Evolutionary conservation across 129 eudicot species (phyloP).

Genomic region (Escallonia rubra): DNA sequence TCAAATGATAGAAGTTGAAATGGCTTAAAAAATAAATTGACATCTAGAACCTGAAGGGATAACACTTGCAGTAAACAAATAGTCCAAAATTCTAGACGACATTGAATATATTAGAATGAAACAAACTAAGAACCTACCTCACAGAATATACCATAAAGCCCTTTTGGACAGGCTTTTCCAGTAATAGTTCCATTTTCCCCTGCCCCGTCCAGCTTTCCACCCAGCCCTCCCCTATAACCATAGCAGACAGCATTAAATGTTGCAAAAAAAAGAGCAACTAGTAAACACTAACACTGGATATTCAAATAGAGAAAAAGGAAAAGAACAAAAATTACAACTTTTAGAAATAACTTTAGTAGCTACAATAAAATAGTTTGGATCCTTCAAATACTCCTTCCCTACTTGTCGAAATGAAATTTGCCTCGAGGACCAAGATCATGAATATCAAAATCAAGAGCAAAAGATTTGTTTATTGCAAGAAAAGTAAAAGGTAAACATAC

Average conservation of each 20-base stretch:
- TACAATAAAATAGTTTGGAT: too few species aligned
- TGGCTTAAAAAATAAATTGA: neutral
- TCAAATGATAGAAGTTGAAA: neutral
- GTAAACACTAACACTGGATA: neutral
- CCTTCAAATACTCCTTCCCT: too few species aligned
- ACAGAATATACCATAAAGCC: conserved; percentile 85
- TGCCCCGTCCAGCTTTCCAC: conserved; percentile 39
- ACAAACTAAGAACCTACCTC: conserved; percentile 36
- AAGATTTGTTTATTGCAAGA: too few species aligned
- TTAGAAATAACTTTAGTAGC: neutral
- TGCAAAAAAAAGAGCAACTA: neutral
- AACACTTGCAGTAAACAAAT: neutral
- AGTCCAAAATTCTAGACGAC: conserved; percentile 2
- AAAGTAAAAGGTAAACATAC: too few species aligned
- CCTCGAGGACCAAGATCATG: too few species aligned
- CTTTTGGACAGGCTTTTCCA: conserved; percentile 80
- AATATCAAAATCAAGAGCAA: too few species aligned
- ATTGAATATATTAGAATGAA: conserved; percentile 5
- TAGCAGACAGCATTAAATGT: conserved; percentile 15
- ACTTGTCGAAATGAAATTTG: too few species aligned
- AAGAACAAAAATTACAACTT: neutral
- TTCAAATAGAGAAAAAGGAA: neutral
- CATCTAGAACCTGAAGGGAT: conserved; percentile 2
- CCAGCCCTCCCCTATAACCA: conserved; percentile 59
- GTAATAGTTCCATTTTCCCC: conserved; percentile 72